Percentiles rank a stretch among this genome's conserved stretches.
These are phyloP conservation scores for Pyrenophora teres DNA, from an alignment of 2,329 filamentous ascomycete genomes.

Conservation along the genomic window DNA sequence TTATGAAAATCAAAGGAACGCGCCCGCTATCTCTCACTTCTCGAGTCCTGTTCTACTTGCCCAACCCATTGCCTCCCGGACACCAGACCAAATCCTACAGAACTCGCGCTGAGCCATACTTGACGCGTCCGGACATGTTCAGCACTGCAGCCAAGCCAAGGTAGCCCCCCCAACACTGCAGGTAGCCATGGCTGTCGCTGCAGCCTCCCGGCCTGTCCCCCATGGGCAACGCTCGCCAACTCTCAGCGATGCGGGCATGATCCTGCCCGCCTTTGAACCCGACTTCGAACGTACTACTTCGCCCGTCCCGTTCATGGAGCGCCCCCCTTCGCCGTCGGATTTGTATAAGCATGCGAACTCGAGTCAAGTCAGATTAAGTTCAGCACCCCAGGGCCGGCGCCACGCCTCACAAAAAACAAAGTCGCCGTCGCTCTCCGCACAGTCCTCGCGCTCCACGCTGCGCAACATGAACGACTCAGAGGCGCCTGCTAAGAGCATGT, in stretches of 20 bases:
- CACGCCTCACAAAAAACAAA: constrained; percentile 35
- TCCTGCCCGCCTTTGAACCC: constrained; percentile 67
- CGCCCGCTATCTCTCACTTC: constrained; percentile 23
- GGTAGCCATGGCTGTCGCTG: constrained; percentile 29
- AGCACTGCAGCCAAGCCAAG: constrained; percentile 24
- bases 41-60: constrained; percentile 21
- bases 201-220: constrained; percentile 22
- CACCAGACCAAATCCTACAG: not conserved
- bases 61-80: constrained; percentile 1
- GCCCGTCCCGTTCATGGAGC: constrained; percentile 56
- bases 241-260: constrained; percentile 92
- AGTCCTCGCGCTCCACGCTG: constrained; percentile 44
- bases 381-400: constrained; percentile 37
- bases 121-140: constrained; percentile 23
- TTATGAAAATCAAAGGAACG: constrained; percentile 21
- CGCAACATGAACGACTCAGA: constrained; percentile 37
- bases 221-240: constrained; percentile 67
- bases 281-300: constrained; percentile 52
- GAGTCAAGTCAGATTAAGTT: constrained; percentile 35
- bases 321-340: constrained; percentile 49
- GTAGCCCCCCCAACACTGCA: constrained; percentile 22
- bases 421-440: constrained; percentile 40
- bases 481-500: constrained; percentile 17
- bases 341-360: constrained; percentile 32
- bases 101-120: constrained; percentile 2